Base-by-base conservation (phyloP, 2,329 filamentous ascomycete genomes). In the Alternaria consortialis region DNA sequence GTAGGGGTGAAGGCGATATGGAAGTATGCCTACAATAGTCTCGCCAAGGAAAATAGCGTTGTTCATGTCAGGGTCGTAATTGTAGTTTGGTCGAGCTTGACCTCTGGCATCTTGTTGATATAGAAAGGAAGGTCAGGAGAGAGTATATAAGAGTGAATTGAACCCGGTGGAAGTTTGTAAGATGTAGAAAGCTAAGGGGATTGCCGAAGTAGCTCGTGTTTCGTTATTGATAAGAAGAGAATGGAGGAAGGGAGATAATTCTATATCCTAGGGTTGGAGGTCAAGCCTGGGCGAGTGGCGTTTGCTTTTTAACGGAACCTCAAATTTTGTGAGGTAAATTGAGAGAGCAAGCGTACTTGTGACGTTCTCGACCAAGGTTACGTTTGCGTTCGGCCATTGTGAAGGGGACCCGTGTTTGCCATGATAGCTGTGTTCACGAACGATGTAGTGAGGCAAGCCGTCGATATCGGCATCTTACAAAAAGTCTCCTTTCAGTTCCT, bases 31-130 rank as follows among this genome's bases (percentile, higher is more conserved):
- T n/a, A 48, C 44, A 2, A 48, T 48, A 1, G 58, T 60, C 39
- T 60, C 58, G 39, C 42, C 43, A 1, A 53, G 20, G 2, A 32
- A 48, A 5, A 60, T 48, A 0, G 57, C 57, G 37, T 55, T 55
- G 11, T 60, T 53, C 34, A 60, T 34, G 15, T 60, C 57, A 3
- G 51, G 51, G 4, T 50, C 13, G 34, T 43, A 60, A 9, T 55
- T 43, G 23, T 55, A 32, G n/a, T 60, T 55, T 1, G 57, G 27
- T 3, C 17, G 23, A 9, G 36, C 37, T 13, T 39, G 15, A 17
- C 52, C 52, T n/a, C n/a, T 20, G 4, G 13, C 13, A 42, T 60
- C 12, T 3, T 48, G n/a, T 9, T 9, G 29, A 23, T 32, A 32
- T 20, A 23, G 29, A 3, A 11, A 1, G 27, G n/a, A 29, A 1